phyloP scores from a whole-genome alignment of 2,329 filamentous ascomycete genomes.

The Bipolaris bicolor region DNA sequence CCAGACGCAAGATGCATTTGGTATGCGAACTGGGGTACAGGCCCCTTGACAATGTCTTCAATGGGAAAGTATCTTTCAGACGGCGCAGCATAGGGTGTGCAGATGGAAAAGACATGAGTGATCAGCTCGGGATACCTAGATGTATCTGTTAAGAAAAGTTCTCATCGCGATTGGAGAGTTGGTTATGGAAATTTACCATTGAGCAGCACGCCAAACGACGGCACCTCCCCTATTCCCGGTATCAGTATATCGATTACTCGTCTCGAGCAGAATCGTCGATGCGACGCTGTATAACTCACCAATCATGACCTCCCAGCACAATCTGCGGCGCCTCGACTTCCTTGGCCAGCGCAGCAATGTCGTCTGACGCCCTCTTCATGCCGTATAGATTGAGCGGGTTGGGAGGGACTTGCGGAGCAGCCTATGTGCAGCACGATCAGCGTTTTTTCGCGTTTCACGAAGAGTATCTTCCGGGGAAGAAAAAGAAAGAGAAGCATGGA shows the following conservation, averaged over 20 bases:
- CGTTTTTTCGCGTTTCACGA: background rate
- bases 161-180: background rate
- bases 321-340: constrained; percentile 64
- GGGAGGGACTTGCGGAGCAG: constrained; percentile 62
- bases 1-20: constrained; percentile 79
- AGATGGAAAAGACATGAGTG: constrained; percentile 77
- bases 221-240: constrained; percentile 67
- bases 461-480: background rate
- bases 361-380: constrained; percentile 71
- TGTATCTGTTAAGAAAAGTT: background rate
- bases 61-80: constrained; percentile 60
- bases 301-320: constrained; percentile 90
- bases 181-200: constrained; percentile 55
- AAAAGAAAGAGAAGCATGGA: background rate
- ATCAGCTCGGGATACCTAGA: constrained; percentile 65
- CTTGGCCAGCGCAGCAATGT: constrained; percentile 74
- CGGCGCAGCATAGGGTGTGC: constrained; percentile 72
- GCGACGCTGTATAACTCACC: constrained; percentile 49
- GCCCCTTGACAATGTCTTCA: constrained; percentile 63
- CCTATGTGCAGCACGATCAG: constrained; percentile 32
- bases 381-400: constrained; percentile 68
- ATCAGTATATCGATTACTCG: constrained; percentile 3
- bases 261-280: background rate
- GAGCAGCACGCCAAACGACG: constrained; percentile 74
- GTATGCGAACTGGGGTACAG: constrained; percentile 76